Percentiles rank a stretch among this genome's conserved stretches.
Evolutionary conservation across 345 rosid species (phyloP).

Genomic region (Combretum micranthum): DNA sequence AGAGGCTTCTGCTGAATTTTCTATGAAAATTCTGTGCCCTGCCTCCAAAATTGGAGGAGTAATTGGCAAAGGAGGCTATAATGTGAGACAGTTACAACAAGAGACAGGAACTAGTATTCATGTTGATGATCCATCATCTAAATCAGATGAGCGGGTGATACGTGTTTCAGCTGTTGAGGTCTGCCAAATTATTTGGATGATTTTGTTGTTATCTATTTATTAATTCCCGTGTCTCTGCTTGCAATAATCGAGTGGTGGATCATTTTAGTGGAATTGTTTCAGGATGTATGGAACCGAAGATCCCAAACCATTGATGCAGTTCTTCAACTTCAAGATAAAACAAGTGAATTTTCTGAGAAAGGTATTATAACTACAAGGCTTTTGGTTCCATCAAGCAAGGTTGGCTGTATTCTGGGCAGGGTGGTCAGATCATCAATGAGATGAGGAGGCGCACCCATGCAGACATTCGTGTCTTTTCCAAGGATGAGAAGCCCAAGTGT

Average conservation of each 20-base stretch:
- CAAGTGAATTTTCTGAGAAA: slow-evolving; percentile 40
- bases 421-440: slow-evolving; percentile 56
- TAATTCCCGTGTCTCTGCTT: slow-evolving; percentile 2
- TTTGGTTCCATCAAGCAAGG: slow-evolving; percentile 53
- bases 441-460: slow-evolving; percentile 59
- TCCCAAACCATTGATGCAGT: slow-evolving; percentile 50
- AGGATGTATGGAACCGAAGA: slow-evolving; percentile 35
- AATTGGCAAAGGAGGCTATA: slow-evolving; percentile 57
- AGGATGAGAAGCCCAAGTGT: slow-evolving; percentile 48
- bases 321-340: slow-evolving; percentile 47
- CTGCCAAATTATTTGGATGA: slow-evolving; percentile 5
- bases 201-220: not conserved
- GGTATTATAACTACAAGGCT: slow-evolving; percentile 38
- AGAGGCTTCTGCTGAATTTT: slow-evolving; percentile 48
- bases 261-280: slow-evolving; percentile 23
- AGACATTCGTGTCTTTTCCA: slow-evolving; percentile 46
- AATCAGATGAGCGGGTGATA: slow-evolving; percentile 44
- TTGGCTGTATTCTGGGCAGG: slow-evolving; percentile 57
- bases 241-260: slow-evolving; percentile 9
- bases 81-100: slow-evolving; percentile 39
- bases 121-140: slow-evolving; percentile 39
- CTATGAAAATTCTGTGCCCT: slow-evolving; percentile 45
- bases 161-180: slow-evolving; percentile 52
- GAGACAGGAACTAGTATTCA: slow-evolving; percentile 52
- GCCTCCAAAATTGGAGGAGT: slow-evolving; percentile 52